Evolutionary conservation across 176 grass and related monocot genomes (phyloP).

Genomic region (Aegilops bicornis): DNA sequence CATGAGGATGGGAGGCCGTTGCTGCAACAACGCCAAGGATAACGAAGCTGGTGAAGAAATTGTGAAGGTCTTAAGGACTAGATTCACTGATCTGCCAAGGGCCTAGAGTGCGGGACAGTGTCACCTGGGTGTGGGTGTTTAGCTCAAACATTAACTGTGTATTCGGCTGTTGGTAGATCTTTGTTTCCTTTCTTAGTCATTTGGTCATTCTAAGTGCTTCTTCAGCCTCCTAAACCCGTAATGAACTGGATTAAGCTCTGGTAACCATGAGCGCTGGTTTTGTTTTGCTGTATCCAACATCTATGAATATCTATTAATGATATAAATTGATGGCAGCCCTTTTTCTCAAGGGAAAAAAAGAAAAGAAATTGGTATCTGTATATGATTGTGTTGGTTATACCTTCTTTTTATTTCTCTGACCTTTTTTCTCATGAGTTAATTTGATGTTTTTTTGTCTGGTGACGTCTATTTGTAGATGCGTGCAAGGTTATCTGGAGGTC

Average conservation of each 20-base stretch:
- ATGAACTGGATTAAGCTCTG: not conserved
- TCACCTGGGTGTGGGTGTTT: not conserved
- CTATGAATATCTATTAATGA: not conserved
- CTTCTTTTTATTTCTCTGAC: not conserved
- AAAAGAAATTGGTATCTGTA: not conserved
- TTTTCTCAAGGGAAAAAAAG: not conserved
- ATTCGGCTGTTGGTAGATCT: not conserved
- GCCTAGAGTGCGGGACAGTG: not conserved
- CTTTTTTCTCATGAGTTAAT: not conserved
- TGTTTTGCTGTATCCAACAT: not conserved
- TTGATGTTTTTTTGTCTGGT: conserved; percentile 9
- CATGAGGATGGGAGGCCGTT: not conserved
- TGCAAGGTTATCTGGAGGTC: conserved; percentile 85
- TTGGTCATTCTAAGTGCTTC: not conserved
- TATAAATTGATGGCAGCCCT: not conserved
- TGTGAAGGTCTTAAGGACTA: not conserved
- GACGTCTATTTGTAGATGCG: conserved; percentile 65
- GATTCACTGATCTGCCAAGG: not conserved
- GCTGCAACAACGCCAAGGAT: not conserved
- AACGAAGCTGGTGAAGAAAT: not conserved
- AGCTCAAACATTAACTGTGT: not conserved
- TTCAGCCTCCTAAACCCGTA: not conserved
- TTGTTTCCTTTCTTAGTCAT: not conserved
- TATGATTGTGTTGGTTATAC: not conserved
- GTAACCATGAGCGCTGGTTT: not conserved